Evolutionary conservation across 1,139 yeast genomes (phyloP).

Genomic region (Kurtzmaniella quercitrusa): DNA sequence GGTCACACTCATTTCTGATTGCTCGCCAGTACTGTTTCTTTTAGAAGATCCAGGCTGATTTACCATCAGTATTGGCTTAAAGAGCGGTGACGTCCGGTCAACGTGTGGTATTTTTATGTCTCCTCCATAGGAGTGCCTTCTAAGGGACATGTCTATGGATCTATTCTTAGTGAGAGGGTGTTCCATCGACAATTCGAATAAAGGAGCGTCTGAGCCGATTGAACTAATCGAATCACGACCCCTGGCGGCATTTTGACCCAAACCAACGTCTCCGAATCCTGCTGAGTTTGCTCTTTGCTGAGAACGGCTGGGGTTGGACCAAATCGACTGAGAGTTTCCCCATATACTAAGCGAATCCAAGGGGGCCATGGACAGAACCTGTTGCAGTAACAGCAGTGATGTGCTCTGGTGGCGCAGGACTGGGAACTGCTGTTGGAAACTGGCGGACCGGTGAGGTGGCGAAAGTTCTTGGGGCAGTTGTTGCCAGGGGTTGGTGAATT

Average conservation of each 20-base stretch:
- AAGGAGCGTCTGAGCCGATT: constrained; percentile 5
- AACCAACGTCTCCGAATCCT: background rate
- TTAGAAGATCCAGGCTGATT: background rate
- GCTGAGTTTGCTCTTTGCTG: background rate
- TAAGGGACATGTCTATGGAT: constrained; percentile 11
- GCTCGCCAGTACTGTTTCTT: constrained; percentile 2
- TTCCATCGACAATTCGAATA: constrained; percentile 6
- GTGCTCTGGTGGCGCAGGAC: background rate
- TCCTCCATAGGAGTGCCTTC: constrained; percentile 28
- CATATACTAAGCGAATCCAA: constrained; percentile 11
- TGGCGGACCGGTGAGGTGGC: background rate
- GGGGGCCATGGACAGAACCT: constrained; percentile 1
- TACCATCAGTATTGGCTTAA: constrained; percentile 2
- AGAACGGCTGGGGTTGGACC: constrained; percentile 1
- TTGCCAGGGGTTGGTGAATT: constrained; percentile 8
- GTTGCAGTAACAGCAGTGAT: constrained; percentile 2
- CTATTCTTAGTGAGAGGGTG: background rate
- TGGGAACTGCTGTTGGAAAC: constrained; percentile 4
- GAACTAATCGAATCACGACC: constrained; percentile 3
- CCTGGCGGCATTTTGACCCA: background rate
- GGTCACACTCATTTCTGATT: constrained; percentile 7
- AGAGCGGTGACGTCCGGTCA: constrained; percentile 1
- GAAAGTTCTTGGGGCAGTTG: background rate
- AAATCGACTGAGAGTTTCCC: constrained; percentile 8
- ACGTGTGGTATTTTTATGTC: constrained; percentile 5